A percentile compares a stretch with the other conserved stretches of the same genome.
These are phyloP conservation scores for Populus hybrid DNA, from an alignment of 441 rosid species.

Conservation along the genomic window DNA sequence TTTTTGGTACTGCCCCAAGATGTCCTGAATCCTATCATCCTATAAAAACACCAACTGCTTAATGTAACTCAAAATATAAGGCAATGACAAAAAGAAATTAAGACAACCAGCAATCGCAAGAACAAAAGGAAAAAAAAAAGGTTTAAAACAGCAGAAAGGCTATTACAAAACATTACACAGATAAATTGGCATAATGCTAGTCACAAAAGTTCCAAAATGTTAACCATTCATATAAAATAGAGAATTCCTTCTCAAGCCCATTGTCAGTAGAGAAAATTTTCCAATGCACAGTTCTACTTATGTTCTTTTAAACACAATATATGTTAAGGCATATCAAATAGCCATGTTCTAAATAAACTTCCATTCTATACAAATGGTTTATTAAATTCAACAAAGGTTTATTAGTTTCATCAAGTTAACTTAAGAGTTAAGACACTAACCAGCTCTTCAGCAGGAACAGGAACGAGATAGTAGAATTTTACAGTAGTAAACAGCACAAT, in stretches of 20 bases:
- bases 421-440: not conserved
- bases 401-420: not conserved
- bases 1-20: too few relatives aligned
- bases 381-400: not conserved
- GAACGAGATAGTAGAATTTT: not conserved
- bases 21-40: constrained; percentile 61
- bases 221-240: not conserved
- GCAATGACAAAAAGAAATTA: not conserved
- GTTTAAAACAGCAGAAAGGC: constrained; percentile 4
- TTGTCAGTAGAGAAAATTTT: not conserved
- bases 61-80: not conserved
- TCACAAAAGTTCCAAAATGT: not conserved
- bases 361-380: not conserved
- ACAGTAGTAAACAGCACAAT: not conserved
- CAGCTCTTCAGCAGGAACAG: not conserved
- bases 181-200: not conserved
- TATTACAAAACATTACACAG: not conserved
- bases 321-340: not conserved
- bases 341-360: not conserved
- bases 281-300: not conserved
- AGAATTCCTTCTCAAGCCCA: not conserved
- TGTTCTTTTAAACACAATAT: not conserved
- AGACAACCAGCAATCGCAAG: not conserved
- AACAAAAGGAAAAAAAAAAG: not conserved
- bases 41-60: constrained; percentile 18